Evolutionary conservation across 2,329 filamentous ascomycete genomes (phyloP).

Genomic region (Curvularia sp.): DNA sequence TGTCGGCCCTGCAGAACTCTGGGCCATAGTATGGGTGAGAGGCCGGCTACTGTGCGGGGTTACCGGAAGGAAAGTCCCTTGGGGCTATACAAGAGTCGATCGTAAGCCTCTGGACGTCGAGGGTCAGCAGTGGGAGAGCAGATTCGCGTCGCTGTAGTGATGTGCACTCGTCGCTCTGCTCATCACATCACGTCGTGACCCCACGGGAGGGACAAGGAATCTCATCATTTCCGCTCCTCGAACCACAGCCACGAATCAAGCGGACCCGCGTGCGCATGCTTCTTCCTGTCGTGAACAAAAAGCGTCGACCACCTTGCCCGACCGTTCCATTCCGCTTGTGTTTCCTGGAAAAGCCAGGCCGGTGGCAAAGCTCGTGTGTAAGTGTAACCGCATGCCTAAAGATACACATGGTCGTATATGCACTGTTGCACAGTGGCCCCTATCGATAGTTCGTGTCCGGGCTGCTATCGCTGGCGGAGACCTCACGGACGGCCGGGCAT

Average conservation of each 20-base stretch:
- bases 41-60: constrained; percentile 13
- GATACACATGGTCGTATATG: constrained; percentile 14
- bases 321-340: constrained; percentile 5
- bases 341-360: constrained; percentile 8
- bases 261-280: constrained; percentile 22
- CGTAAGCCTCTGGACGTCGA: not conserved
- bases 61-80: constrained; percentile 7
- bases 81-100: not conserved
- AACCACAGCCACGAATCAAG: constrained; percentile 30
- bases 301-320: constrained; percentile 15
- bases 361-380: constrained; percentile 1
- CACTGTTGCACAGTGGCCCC: constrained; percentile 14
- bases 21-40: constrained; percentile 5
- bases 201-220: constrained; percentile 28
- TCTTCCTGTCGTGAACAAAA: constrained; percentile 13
- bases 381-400: constrained; percentile 6
- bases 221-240: constrained; percentile 33
- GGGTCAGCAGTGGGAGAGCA: not conserved
- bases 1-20: constrained; percentile 11
- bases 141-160: not conserved
- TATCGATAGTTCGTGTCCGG: constrained; percentile 14
- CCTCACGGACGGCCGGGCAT: not conserved
- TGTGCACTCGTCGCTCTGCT: not conserved
- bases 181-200: constrained; percentile 36
- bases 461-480: too few relatives aligned